Evolutionary conservation across 257 asterid species (phyloP).

Genomic region (Plectranthus barbatus): DNA sequence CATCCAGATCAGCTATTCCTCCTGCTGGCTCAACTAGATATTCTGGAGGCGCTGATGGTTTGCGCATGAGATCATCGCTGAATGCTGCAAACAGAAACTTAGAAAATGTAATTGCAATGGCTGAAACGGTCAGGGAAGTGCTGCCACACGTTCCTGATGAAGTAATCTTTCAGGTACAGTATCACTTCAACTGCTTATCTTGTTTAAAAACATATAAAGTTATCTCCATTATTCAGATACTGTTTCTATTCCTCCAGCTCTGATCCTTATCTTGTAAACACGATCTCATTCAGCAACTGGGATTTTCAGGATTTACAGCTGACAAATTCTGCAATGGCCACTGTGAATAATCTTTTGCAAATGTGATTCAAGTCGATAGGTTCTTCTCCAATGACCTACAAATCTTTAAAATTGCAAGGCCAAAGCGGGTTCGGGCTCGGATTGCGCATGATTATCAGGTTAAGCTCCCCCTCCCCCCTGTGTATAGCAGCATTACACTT

Average conservation of each 20-base stretch:
- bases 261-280: too few species aligned
- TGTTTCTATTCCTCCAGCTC: too few species aligned
- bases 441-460: too few species aligned
- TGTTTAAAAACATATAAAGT: too few species aligned
- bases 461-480: background rate
- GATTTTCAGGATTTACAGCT: conserved; percentile 61
- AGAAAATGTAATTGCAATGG: conserved; percentile 54
- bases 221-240: too few species aligned
- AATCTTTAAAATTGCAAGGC: background rate
- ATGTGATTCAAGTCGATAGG: conserved; percentile 28
- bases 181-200: too few species aligned
- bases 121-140: conserved; percentile 68
- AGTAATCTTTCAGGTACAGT: conserved; percentile 54
- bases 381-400: too few species aligned
- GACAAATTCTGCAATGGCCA: conserved; percentile 47
- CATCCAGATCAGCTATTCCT: conserved; percentile 41
- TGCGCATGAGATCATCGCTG: conserved; percentile 33
- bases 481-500: conserved; percentile 13
- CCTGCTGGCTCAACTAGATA: conserved; percentile 31
- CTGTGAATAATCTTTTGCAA: conserved; percentile 32
- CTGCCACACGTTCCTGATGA: conserved; percentile 76
- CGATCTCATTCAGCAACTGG: background rate
- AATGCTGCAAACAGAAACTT: conserved; percentile 24
- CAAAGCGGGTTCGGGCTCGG: background rate
- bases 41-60: conserved; percentile 21